A percentile compares a stretch with the other conserved stretches of the same genome.
These are phyloP conservation scores for Lactifluus pinguis DNA, from an alignment of 768 basidiomycete genomes.

Conservation along the genomic window DNA sequence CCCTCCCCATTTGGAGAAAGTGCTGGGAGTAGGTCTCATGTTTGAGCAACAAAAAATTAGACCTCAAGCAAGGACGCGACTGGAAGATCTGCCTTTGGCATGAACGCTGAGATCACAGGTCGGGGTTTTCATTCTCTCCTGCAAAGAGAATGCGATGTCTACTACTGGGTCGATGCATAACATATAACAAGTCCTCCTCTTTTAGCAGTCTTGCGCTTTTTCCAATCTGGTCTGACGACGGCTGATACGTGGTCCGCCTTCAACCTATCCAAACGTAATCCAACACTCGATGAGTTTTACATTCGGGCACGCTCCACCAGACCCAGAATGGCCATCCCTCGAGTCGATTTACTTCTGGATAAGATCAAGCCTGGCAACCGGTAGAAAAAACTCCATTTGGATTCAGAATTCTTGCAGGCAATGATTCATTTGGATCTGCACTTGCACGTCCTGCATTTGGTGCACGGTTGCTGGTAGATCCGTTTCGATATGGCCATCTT, in stretches of 20 bases:
- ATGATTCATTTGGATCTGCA: slow-evolving; percentile 23
- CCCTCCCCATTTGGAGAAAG: slow-evolving; percentile 16
- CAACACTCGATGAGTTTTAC: slow-evolving; percentile 20
- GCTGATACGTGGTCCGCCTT: slow-evolving; percentile 15
- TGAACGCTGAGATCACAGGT: slow-evolving; percentile 24
- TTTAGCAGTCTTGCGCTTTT: slow-evolving; percentile 10
- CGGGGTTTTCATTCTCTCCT: slow-evolving; percentile 28
- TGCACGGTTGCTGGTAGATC: background rate
- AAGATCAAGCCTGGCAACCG: slow-evolving; percentile 27
- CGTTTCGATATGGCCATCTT: too few species aligned
- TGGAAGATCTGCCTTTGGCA: slow-evolving; percentile 39
- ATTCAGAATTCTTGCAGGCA: slow-evolving; percentile 22
- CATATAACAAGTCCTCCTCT: slow-evolving; percentile 8
- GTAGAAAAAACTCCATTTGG: slow-evolving; percentile 20
- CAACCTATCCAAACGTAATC: slow-evolving; percentile 13
- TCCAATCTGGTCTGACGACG: slow-evolving; percentile 10
- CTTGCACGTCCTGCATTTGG: slow-evolving; percentile 18
- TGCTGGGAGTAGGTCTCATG: slow-evolving; percentile 27
- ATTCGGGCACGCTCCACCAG: slow-evolving; percentile 25
- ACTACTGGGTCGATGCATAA: slow-evolving; percentile 3
- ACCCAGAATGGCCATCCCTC: slow-evolving; percentile 30
- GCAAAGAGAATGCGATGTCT: slow-evolving; percentile 8
- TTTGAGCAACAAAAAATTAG: slow-evolving; percentile 31
- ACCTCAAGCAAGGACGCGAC: slow-evolving; percentile 25
- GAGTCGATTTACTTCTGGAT: slow-evolving; percentile 22